Evolutionary conservation across 1,284 basidiomycete genomes (phyloP).

Genomic region (Neolentinus lepideus): DNA sequence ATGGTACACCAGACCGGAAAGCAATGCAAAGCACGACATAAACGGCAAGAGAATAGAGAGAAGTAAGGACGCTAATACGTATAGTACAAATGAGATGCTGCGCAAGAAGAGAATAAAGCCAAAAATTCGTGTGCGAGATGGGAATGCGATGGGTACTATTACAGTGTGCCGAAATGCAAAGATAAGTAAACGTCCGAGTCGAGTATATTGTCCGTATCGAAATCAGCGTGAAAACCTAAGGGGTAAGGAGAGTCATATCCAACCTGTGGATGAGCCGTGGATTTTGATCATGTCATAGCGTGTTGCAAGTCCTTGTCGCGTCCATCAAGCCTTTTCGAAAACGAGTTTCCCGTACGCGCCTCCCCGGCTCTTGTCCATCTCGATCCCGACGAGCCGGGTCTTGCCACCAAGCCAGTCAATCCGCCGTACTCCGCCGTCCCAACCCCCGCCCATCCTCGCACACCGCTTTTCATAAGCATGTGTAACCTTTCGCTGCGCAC

Average conservation of each 20-base stretch:
- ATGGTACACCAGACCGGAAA: neutral
- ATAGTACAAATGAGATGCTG: neutral
- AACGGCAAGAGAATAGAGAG: neutral
- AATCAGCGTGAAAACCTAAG: neutral
- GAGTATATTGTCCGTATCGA: neutral
- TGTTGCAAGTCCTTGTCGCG: too few relatives aligned
- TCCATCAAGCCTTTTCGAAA: slow-evolving; percentile 24
- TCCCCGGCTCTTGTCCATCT: slow-evolving; percentile 42
- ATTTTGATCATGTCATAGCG: neutral
- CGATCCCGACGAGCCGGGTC: slow-evolving; percentile 53
- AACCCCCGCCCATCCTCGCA: slow-evolving; percentile 50
- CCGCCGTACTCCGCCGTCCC: slow-evolving; percentile 59
- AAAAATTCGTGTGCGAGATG: neutral
- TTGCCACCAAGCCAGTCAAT: slow-evolving; percentile 62
- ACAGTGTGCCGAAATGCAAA: neutral
- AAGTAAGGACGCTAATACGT: neutral
- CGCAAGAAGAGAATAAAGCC: too few relatives aligned
- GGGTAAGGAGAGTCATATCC: neutral
- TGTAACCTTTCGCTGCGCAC: slow-evolving; percentile 45
- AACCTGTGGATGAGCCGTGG: neutral
- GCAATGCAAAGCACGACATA: neutral
- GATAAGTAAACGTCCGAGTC: neutral
- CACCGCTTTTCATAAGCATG: slow-evolving; percentile 59
- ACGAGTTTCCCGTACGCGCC: slow-evolving; percentile 38
- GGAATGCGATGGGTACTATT: neutral